Base-by-base conservation (phyloP, 306 rosid genomes). In the Cicer cuneatum region DNA sequence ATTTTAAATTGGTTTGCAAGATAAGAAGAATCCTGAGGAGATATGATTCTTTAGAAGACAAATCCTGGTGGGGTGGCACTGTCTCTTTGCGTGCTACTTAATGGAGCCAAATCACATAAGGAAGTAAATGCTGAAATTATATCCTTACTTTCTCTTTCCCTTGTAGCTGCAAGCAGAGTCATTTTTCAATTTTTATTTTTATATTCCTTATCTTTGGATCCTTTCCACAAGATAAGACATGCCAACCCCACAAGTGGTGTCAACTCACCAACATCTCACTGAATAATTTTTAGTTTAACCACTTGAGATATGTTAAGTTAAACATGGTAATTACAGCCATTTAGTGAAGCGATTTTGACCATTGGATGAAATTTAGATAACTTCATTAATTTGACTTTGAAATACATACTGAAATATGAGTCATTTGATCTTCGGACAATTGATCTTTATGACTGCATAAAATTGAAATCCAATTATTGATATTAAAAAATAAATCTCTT, bases 31-130 rank as follows among this genome's bases (percentile, higher is more conserved):
- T 81, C 80, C 21, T 63, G 71, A 21, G 80, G 62, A 83, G 90
- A 89, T 89, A 80, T 78, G 91, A 87, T 89, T 86, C 85, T 78
- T 10, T 52, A 59, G 7, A 62, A 41, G 79, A 78, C 83, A 83
- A 83, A 74, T 75, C 63, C 64, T 73, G 71, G 83, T 86, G 69
- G 48, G 83, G 71, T 79, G 82, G 68, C 67, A 2, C 51, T 80
- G 83, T 83, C 71, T 41, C 29, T 58, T 52, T 75, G 79, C 73
- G 73, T 79, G 14, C 66, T 66, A 2, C 72, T 47, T 24, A 79
- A 24, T 66, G 75, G 75, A 73, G 29, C 68, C 68, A 77, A 77
- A 51, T 60, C 54, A 18, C 7, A 54, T n/a, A 57, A 10, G 18
- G 29, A 74, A 69, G 13, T 33, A 75, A 74, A 68, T 57, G 74